Conservation (phyloP, 345 rosid genomes). For the Barbarea vulgaris region DNA sequence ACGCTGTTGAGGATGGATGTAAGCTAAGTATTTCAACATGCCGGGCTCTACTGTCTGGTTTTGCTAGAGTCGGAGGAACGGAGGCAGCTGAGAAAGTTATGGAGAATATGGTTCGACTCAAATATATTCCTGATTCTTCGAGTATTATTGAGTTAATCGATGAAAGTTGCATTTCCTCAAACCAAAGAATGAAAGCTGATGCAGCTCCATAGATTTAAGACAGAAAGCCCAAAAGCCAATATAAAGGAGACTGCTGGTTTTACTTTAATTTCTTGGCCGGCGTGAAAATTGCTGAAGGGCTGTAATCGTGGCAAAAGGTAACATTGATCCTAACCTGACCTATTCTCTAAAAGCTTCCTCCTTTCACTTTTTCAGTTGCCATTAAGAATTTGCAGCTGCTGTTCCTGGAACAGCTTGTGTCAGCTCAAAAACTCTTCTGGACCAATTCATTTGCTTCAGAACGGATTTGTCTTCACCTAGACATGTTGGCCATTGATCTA, state of each 20-base stretch:
- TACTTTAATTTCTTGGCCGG: not conserved
- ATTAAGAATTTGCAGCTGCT: not conserved
- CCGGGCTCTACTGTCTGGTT: slow-evolving; percentile 45
- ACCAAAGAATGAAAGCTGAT: slow-evolving; percentile 32
- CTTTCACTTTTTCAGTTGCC: not conserved
- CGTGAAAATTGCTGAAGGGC: not conserved
- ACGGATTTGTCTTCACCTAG: slow-evolving; percentile 15
- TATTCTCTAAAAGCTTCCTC: not conserved
- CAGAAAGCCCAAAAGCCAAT: slow-evolving; percentile 6
- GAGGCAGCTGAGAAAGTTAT: slow-evolving; percentile 57
- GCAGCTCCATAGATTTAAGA: slow-evolving; percentile 29
- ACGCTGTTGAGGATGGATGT: slow-evolving; percentile 46
- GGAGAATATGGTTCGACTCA: slow-evolving; percentile 52
- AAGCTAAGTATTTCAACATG: slow-evolving; percentile 57
- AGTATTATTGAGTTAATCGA: slow-evolving; percentile 32
- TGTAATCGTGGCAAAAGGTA: slow-evolving; percentile 6
- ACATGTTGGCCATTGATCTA: slow-evolving; percentile 4
- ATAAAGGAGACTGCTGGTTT: slow-evolving; percentile 3
- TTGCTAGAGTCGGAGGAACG: slow-evolving; percentile 47
- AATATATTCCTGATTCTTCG: slow-evolving; percentile 55
- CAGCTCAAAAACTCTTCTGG: slow-evolving; percentile 10
- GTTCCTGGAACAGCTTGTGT: not conserved
- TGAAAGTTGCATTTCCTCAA: slow-evolving; percentile 29
- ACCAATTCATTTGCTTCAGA: slow-evolving; percentile 19
- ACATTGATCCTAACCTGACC: not conserved